Evolutionary conservation across 257 asterid genomes (phyloP), one percentile per base, ranked within the genome.

Genomic region (Solanum acaule): DNA sequence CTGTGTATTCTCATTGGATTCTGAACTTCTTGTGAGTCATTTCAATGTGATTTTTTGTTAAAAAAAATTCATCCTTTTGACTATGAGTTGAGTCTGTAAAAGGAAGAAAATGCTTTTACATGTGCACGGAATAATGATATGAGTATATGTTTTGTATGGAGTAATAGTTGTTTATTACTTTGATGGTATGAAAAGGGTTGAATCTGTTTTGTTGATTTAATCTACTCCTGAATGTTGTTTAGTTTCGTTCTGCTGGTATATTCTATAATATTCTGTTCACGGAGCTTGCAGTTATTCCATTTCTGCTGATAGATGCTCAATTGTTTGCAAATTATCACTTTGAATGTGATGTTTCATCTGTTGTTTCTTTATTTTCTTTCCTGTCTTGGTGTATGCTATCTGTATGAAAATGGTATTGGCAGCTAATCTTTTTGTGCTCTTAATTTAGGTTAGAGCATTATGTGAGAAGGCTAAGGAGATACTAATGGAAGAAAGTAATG

Each of bases 381-480:
- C 27, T 6, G 68, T 46, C 5, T 29, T 46, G 52, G 68, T 29
- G 18, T 46, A 79, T 79, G 65, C 23, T 12, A 42, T 44, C n/a
- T 40, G 85, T 25, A 78, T 44, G 67, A 16, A 78, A 72, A 44
- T 6, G 84, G 88, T 72, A 72, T 72, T 76, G 84, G 10, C 73
- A 46, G 73, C 85, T 86, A 81, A 35, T 70, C n/a, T 86, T 87
- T 83, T 37, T 87, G 49, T 87, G 82, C 67, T 88, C 88, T 86
- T 85, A 70, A 86, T 89, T 89, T 86, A 96, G 99, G 99, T 96
- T 42, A 92, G 96, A 88, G 87, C 93, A 81, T 90, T 95, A 88
- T 96, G 99, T 86, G 99, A 95, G 90, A 96, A 96, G 93, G 99
- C 99, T 4, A 96, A 95, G 89, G 99, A 96, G 93, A 94, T 95